A percentile compares a stretch with the other conserved stretches of the same genome.
Evolutionary conservation across 805 yeast genomes (phyloP).

Genomic region (Saccharomycopsis oosterbeekiorum): DNA sequence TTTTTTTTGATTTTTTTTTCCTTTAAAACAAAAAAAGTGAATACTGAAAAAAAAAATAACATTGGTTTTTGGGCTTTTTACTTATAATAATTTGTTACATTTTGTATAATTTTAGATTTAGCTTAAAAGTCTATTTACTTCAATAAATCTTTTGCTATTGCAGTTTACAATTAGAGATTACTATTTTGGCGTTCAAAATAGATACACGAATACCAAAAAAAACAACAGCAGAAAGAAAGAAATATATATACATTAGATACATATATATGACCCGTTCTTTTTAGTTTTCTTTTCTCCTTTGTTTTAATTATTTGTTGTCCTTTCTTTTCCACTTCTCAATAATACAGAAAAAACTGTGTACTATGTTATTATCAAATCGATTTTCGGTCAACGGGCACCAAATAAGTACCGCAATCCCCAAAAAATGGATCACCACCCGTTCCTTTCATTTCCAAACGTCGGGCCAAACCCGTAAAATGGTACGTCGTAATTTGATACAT

Average conservation of each 20-base stretch:
- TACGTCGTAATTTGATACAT: background rate
- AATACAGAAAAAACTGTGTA: background rate
- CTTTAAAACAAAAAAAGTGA: background rate
- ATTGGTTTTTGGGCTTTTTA: slow-evolving; percentile 4
- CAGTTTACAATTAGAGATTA: no score
- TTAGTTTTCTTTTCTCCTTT: background rate
- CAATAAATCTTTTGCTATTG: no score
- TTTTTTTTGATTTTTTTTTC: slow-evolving; percentile 1
- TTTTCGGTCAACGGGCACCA: background rate
- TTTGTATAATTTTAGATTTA: no score
- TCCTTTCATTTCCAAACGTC: background rate
- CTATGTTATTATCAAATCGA: background rate
- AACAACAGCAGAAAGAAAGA: background rate
- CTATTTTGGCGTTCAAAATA: no score
- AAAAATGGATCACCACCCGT: background rate
- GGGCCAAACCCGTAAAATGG: background rate
- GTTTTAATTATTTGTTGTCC: background rate
- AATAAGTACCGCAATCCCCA: background rate
- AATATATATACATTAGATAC: no score
- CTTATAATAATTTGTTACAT: no score
- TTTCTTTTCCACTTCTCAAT: background rate
- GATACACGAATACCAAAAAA: no score
- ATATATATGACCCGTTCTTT: background rate
- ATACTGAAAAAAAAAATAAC: slow-evolving; percentile 8
- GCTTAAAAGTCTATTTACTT: no score